Evolutionary conservation across 2,329 filamentous ascomycete genomes (phyloP).

Genomic region (Lasiodiplodia gonubiensis): DNA sequence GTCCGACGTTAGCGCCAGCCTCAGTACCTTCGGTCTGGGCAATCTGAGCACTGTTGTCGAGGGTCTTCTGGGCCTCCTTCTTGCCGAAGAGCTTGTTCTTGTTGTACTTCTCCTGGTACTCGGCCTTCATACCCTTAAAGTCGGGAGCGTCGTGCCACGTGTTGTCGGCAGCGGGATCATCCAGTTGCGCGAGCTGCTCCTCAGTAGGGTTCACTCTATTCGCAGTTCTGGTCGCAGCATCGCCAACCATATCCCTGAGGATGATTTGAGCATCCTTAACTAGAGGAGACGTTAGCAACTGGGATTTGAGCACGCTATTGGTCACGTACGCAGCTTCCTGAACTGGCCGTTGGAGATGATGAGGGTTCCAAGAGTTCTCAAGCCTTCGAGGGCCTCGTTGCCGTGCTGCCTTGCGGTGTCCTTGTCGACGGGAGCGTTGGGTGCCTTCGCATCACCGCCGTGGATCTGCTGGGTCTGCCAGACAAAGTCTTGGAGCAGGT

Average conservation of each 20-base stretch:
- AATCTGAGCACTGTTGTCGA: conserved; percentile 61
- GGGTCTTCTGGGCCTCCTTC: conserved; percentile 67
- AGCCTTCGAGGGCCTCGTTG: conserved; percentile 79
- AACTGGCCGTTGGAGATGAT: conserved; percentile 97
- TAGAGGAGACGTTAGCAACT: conserved; percentile 38
- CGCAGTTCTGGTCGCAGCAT: conserved; percentile 82
- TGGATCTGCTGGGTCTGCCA: conserved; percentile 86
- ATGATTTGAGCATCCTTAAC: conserved; percentile 81
- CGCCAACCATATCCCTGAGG: conserved; percentile 87
- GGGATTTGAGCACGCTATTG: neutral
- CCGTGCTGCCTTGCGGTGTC: conserved; percentile 81
- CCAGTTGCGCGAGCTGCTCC: conserved; percentile 77
- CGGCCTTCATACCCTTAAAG: conserved; percentile 71
- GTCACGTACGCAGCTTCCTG: conserved; percentile 77
- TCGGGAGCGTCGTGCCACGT: conserved; percentile 90
- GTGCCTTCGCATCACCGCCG: conserved; percentile 64
- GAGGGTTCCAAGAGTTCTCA: conserved; percentile 86
- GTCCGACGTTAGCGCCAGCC: conserved; percentile 52
- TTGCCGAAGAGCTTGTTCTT: conserved; percentile 59
- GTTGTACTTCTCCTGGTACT: conserved; percentile 67
- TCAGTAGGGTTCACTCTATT: conserved; percentile 76
- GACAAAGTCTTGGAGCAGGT: conserved; percentile 94
- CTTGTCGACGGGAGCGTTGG: conserved; percentile 74
- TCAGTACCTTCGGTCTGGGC: conserved; percentile 61
- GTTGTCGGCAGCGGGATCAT: conserved; percentile 85